phyloP scores from a whole-genome alignment of 495 filamentous ascomycete genomes.

The Cudoniella acicularis region DNA sequence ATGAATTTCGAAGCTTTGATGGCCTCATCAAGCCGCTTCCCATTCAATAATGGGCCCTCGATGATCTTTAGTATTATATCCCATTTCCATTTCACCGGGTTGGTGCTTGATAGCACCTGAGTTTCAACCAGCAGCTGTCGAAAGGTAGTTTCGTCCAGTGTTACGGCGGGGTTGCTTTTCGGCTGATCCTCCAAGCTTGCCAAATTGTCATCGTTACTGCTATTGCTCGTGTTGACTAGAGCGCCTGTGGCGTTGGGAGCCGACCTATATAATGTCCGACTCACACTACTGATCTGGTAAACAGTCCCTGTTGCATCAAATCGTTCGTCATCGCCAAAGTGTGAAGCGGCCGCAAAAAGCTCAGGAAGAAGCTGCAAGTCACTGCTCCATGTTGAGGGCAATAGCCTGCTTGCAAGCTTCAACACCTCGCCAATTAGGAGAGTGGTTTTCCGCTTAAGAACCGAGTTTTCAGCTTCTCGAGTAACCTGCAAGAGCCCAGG shows the following conservation, averaged over 20 bases:
- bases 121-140: conserved; percentile 83
- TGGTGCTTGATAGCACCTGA: conserved; percentile 76
- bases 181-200: conserved; percentile 51
- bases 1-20: conserved; percentile 94
- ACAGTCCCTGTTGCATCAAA: conserved; percentile 81
- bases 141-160: conserved; percentile 87
- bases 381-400: conserved; percentile 75
- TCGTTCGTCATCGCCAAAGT: conserved; percentile 64
- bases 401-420: conserved; percentile 78
- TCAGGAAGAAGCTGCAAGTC: conserved; percentile 81
- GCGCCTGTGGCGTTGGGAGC: conserved; percentile 39
- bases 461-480: conserved; percentile 66
- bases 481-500: conserved; percentile 70
- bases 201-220: conserved; percentile 36
- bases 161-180: conserved; percentile 65
- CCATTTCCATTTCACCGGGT: conserved; percentile 96
- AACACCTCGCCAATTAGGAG: conserved; percentile 86
- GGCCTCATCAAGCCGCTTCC: conserved; percentile 89
- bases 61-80: conserved; percentile 85
- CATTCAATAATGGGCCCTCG: conserved; percentile 88
- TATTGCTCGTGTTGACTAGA: conserved; percentile 34
- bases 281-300: conserved; percentile 97
- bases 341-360: conserved; percentile 69
- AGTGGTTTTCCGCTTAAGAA: conserved; percentile 82
- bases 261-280: conserved; percentile 85